Evolutionary conservation across 2,329 filamentous ascomycete species (phyloP), one percentile per base, ranked within the genome.

Genomic region (Fonsecaea multimorphosa): DNA sequence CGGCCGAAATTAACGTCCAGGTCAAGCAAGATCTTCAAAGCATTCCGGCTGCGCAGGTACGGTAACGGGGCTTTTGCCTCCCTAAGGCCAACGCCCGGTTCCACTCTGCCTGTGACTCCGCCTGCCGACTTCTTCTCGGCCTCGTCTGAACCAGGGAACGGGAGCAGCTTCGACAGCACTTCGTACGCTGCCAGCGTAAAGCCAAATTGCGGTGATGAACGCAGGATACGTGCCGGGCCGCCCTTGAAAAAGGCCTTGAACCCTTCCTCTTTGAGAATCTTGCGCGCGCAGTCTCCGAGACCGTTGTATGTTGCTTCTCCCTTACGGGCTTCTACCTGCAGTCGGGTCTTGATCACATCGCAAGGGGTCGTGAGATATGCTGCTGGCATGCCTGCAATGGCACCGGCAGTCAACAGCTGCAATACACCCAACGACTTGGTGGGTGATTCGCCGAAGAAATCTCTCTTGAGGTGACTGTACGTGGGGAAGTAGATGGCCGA

Each of bases 201-300:
- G 70, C 95, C 95, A 78, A 99, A 99, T 77, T 99, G 95, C 16
- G 95, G 95, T 12, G 93, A 97, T 0, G 93, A 97, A 74, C 95
- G 90, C 77, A 98, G 80, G 75, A 99, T 96, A 83, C 95, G 92
- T 8, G 95, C 95, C 0, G 94, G 93, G 1, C 95, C 95, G 72
- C 95, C 95, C 84, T 98, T 98, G 89, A 98, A 99, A 85, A 99
- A 99, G 29, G 95, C 95, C 69, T 86, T 87, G 86, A 97, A 94
- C 11, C 95, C 95, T 80, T 99, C 95, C 78, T 98, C 91, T 78
- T 89, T 88, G 82, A 85, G 89, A 73, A 99, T 91, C 14, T 92
- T 96, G 73, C 80, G 80, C 40, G 95, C 95, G 61, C 89, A 91
- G 80, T 99, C 92, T 63, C 92, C 87, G 55, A 99, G 85, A 54